These are phyloP conservation scores for Brassica incana DNA, from an alignment of 345 rosid species.

Conservation along the genomic window DNA sequence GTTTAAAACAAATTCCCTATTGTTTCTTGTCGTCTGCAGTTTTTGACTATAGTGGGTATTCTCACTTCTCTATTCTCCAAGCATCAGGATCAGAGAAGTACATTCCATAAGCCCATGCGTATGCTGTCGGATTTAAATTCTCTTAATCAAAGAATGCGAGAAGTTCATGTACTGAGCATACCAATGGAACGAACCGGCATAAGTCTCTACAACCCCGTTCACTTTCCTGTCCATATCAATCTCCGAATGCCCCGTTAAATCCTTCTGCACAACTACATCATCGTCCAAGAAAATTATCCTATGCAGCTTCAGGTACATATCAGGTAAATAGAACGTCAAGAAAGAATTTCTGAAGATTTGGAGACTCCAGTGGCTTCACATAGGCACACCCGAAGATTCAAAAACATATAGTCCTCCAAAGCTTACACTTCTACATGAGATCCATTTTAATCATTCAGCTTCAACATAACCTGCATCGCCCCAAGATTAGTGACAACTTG, in stretches of 20 bases:
- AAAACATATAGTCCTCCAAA: conserved; percentile 84
- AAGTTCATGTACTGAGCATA: conserved; percentile 96
- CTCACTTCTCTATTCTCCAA: conserved; percentile 95
- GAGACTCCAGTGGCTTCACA: conserved; percentile 83
- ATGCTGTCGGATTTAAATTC: conserved; percentile 93
- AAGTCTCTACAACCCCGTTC: conserved; percentile 56
- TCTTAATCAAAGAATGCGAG: conserved; percentile 90
- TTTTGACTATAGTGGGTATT: conserved; percentile 95
- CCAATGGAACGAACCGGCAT: conserved; percentile 93
- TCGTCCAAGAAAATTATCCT: conserved; percentile 88
- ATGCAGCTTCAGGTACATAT: conserved; percentile 87
- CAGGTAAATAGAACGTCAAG: conserved; percentile 94
- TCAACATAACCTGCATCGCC: conserved; percentile 99
- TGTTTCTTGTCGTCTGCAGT: conserved; percentile 43
- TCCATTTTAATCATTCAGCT: conserved; percentile 80
- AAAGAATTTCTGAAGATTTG: conserved; percentile 85
- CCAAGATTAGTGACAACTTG: conserved; percentile 97
- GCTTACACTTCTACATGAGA: conserved; percentile 95
- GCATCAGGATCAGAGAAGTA: conserved; percentile 97
- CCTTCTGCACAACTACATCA: conserved; percentile 96
- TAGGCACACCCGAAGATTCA: conserved; percentile 94
- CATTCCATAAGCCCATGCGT: conserved; percentile 99
- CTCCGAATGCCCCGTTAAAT: conserved; percentile 87
- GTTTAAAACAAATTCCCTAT: conserved; percentile 6
- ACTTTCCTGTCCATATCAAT: conserved; percentile 35